These are phyloP conservation scores for Acorus calamus DNA, from an alignment of 106 monocot genomes.

Conservation along the genomic window DNA sequence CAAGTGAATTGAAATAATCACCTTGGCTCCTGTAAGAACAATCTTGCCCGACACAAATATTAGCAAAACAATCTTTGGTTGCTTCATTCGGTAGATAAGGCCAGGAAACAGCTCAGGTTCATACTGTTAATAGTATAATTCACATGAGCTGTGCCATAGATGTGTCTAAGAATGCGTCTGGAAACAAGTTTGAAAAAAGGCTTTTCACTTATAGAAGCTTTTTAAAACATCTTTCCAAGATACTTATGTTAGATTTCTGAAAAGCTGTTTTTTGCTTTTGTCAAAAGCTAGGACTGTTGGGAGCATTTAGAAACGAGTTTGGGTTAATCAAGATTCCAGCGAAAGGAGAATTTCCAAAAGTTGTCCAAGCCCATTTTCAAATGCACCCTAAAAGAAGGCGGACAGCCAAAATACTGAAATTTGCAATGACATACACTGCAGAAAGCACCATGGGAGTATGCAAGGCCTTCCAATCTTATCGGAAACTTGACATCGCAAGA, in stretches of 20 bases:
- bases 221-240: no score
- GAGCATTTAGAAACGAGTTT: no score
- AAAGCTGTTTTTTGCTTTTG: no score
- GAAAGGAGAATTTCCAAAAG: no score
- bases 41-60: constrained; percentile 36
- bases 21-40: constrained; percentile 29
- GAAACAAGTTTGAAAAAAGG: no score
- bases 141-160: no score
- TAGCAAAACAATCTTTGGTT: constrained; percentile 22
- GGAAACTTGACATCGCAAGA: constrained; percentile 30
- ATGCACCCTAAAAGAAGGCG: neutral
- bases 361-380: no score
- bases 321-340: no score
- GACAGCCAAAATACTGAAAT: neutral
- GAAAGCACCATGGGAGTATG: constrained; percentile 8
- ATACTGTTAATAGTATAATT: constrained; percentile 9
- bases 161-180: no score
- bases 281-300: no score
- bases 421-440: constrained; percentile 11
- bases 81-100: constrained; percentile 19
- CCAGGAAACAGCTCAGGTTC: constrained; percentile 34
- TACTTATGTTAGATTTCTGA: no score
- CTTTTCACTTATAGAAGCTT: no score
- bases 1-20: neutral
- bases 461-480: constrained; percentile 19